phyloP scores from a whole-genome alignment of 78 protist genomes.

The Dictyostelium citrinum region DNA sequence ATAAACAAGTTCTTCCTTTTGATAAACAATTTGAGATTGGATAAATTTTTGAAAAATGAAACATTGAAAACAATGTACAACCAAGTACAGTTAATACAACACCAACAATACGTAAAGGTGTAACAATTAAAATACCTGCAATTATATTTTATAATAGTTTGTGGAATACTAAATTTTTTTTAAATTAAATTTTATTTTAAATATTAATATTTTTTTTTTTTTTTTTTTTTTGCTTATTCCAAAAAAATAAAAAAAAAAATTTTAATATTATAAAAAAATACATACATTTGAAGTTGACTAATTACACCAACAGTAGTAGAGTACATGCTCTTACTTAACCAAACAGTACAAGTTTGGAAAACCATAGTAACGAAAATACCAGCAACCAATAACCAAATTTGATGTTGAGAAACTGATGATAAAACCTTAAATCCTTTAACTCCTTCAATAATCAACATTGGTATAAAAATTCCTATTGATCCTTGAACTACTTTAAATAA shows the following conservation, averaged over 20 bases:
- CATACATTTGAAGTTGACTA: conserved; percentile 45
- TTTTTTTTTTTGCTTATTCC: no score
- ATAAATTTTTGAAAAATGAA: conserved; percentile 12
- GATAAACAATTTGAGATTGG: background rate
- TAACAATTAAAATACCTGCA: background rate
- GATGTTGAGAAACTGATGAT: background rate
- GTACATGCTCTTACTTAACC: conserved; percentile 48
- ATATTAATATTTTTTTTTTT: no score
- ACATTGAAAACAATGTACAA: conserved; percentile 7
- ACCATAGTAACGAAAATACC: conserved; percentile 63
- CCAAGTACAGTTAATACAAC: conserved; percentile 4
- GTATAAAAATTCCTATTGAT: conserved; percentile 21
- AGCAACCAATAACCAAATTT: background rate
- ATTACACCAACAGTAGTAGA: conserved; percentile 42
- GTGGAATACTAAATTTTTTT: conserved; percentile 33
- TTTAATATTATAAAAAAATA: background rate
- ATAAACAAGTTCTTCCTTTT: background rate
- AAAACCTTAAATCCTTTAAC: conserved; percentile 16
- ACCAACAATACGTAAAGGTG: conserved; percentile 45
- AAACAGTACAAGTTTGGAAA: conserved; percentile 32
- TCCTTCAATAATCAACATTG: conserved; percentile 17
- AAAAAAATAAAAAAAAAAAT: background rate
- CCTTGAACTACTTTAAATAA: conserved; percentile 42
- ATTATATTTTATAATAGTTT: conserved; percentile 11
- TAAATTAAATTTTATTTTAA: no score